Conservation (phyloP, 2,329 filamentous ascomycete genomes). For the Paecilomyces fulvus region DNA sequence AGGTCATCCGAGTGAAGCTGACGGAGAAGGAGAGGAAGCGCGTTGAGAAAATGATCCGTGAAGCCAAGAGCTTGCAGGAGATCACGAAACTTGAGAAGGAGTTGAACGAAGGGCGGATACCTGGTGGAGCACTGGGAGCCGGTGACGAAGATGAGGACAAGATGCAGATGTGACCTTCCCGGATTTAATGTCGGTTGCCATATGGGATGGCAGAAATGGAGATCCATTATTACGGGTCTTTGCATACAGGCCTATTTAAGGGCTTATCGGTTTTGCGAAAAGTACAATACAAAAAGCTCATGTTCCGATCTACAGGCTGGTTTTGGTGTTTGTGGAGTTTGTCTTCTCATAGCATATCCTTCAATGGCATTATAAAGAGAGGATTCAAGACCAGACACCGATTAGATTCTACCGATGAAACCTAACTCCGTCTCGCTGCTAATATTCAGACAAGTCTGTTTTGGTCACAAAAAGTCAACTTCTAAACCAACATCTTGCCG, state of each 20-base stretch:
- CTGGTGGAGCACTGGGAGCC: constrained; percentile 47
- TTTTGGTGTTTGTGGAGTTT: neutral
- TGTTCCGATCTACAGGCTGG: neutral
- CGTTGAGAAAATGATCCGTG: constrained; percentile 78
- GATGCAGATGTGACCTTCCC: constrained; percentile 28
- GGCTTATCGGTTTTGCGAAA: neutral
- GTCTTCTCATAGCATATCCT: neutral
- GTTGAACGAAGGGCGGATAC: constrained; percentile 78
- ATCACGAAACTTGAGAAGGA: constrained; percentile 87
- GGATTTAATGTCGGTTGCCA: neutral
- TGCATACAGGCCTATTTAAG: neutral
- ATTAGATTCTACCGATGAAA: neutral
- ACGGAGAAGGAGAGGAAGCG: constrained; percentile 82
- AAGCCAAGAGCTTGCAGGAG: constrained; percentile 81
- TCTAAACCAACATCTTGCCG: too few relatives aligned
- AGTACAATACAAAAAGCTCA: neutral
- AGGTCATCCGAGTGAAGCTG: constrained; percentile 70
- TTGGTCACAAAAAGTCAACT: too few relatives aligned
- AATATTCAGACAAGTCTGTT: too few relatives aligned
- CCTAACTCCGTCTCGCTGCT: too few relatives aligned
- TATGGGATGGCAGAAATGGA: neutral
- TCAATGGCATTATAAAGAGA: neutral
- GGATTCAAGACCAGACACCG: neutral
- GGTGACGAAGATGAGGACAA: constrained; percentile 24
- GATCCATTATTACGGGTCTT: neutral